Base-by-base conservation (phyloP, 768 basidiomycete species). In the Trametes villosa region DNA sequence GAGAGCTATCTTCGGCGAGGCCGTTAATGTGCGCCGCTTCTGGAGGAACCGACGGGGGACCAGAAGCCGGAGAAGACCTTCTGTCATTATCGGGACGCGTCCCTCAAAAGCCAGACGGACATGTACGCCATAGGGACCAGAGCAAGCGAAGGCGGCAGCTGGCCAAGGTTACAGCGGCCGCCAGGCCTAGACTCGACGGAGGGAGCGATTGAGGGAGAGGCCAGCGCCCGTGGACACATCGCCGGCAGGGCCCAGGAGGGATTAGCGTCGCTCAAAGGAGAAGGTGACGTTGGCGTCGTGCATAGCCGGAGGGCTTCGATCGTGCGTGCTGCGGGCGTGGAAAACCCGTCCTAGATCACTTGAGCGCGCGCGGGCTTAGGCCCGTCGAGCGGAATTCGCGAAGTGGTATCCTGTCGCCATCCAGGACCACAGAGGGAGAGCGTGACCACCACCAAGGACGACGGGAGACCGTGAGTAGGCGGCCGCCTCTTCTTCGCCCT, bases 281-380 rank as follows among this genome's bases (percentile, higher is more conserved):
- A 7, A 34, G 20, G 53, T 61, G 60, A 61, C 60, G 60, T 55
- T 30, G 60, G 55, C 60, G 60, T 55, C 22, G 53, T 50, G 53
- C 24, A 38, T 51, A 55, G 40, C 60, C 53, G 60, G 53, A n/a
- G 0, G 7, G 34, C 53, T 48, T 42, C 53, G 59, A 52, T 18
- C 4, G 17, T 38, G 30, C 46, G 49, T 18, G 34, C 26, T 26
- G 42, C n/a, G 42, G 47, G 44, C 59, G 52, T 54, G 52, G 53
- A 60, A 54, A 49, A 26, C 36, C 52, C 36, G 38, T 33, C 36
- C 13, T 38, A 53, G 15, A 27, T 11, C 38, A 11, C 9, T 15
- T 17, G 22, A n/a, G 46, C 31, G 18, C 11, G 52, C 12, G 44
- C 52, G 53, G 52, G 59, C 18, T 40, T 17, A 36, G 38, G 53